Evolutionary conservation across 1,284 basidiomycete species (phyloP).

Genomic region (Papiliotrema laurentii): DNA sequence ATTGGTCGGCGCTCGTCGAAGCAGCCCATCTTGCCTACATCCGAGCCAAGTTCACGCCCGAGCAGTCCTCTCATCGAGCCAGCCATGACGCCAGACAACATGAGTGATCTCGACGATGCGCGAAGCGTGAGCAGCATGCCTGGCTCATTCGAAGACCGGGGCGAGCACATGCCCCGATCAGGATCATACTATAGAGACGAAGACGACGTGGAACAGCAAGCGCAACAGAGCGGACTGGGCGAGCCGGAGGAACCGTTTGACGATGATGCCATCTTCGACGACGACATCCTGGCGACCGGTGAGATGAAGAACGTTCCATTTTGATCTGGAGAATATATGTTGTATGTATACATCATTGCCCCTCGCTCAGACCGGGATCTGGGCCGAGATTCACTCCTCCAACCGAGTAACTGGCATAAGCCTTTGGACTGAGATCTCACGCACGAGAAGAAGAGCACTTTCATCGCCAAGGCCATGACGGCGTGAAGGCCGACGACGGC

Average conservation of each 20-base stretch:
- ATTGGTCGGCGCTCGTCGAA: constrained; percentile 51
- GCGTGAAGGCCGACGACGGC: constrained; percentile 65
- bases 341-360: not conserved
- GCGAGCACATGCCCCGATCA: not conserved
- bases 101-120: constrained; percentile 31
- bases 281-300: constrained; percentile 71
- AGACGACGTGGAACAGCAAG: constrained; percentile 20
- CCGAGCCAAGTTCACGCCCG: constrained; percentile 49
- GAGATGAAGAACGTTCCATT: constrained; percentile 83
- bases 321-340: constrained; percentile 13
- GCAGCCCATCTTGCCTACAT: constrained; percentile 27
- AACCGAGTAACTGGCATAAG: constrained; percentile 22
- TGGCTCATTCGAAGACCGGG: constrained; percentile 57
- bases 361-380: constrained; percentile 18
- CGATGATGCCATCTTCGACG: constrained; percentile 57
- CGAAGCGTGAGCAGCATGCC: constrained; percentile 69
- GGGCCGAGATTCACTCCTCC: constrained; percentile 33
- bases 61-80: constrained; percentile 45
- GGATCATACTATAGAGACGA: no score
- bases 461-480: constrained; percentile 72
- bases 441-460: constrained; percentile 81
- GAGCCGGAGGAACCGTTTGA: constrained; percentile 36
- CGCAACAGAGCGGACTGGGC: constrained; percentile 37
- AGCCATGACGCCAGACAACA: constrained; percentile 33
- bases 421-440: constrained; percentile 1